Conservation (phyloP, 176 grass and related monocot genomes). For the Avena atlantica region DNA sequence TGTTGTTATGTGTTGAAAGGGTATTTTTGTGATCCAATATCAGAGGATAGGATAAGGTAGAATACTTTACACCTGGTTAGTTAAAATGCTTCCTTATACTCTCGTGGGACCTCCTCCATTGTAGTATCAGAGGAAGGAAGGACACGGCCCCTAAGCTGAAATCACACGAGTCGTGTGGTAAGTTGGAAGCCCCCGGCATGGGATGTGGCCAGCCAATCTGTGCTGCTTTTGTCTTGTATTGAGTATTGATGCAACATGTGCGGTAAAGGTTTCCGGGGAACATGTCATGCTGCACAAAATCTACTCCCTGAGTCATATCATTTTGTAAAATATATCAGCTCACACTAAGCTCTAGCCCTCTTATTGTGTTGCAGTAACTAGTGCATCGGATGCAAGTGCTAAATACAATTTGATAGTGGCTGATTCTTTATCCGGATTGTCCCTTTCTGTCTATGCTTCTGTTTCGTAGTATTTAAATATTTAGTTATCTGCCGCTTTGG, state of each 20-base stretch:
- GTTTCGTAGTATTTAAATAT: not conserved
- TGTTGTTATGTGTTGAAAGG: slow-evolving; percentile 16
- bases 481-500: not conserved
- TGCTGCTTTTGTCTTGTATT: not conserved
- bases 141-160: not conserved
- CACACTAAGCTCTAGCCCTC: not conserved
- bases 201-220: not conserved
- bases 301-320: not conserved
- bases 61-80: not conserved
- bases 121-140: not conserved
- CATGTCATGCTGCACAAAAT: not conserved
- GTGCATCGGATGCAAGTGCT: not conserved
- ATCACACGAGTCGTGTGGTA: not conserved
- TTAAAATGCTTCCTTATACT: slow-evolving; percentile 2
- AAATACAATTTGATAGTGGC: not conserved
- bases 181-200: not conserved
- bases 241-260: not conserved
- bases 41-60: not conserved
- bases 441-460: not conserved
- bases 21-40: not conserved
- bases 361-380: not conserved
- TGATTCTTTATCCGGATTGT: not conserved
- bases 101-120: not conserved
- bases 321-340: not conserved
- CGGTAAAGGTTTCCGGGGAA: not conserved